Percentiles rank a stretch among this genome's conserved stretches.
Conservation (phyloP, 192 early-diverging fungal species). For the Jimgerdemannia flammicorona region DNA sequence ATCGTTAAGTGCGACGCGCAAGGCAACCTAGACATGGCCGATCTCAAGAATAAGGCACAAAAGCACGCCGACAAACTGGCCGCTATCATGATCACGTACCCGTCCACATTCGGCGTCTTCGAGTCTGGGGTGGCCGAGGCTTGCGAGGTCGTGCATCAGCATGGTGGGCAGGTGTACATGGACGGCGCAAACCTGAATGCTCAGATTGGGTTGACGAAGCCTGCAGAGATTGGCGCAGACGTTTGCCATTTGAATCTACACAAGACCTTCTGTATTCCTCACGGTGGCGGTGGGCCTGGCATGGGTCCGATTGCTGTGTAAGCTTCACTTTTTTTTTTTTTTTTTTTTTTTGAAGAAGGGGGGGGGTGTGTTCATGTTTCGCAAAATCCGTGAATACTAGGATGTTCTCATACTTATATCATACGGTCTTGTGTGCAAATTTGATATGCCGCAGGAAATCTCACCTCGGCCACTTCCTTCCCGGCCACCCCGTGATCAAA, state of each 20-base stretch:
- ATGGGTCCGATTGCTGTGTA: constrained; percentile 95
- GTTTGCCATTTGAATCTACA: constrained; percentile 99
- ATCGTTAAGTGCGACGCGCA: constrained; percentile 88
- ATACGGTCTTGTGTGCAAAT: too few relatives aligned
- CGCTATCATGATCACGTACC: constrained; percentile 99
- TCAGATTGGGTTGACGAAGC: constrained; percentile 79
- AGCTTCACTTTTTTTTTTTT: constrained; percentile 12
- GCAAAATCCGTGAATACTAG: not conserved
- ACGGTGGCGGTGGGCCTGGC: constrained; percentile 98
- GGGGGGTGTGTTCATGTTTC: not conserved
- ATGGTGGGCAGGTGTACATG: constrained; percentile 99
- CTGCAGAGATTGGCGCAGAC: constrained; percentile 96
- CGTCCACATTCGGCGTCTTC: constrained; percentile 98
- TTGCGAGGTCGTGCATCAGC: constrained; percentile 87
- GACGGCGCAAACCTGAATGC: constrained; percentile 94
- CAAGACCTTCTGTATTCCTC: constrained; percentile 99
- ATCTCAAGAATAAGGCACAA: constrained; percentile 83
- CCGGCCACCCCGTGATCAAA: constrained; percentile 82
- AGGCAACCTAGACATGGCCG: constrained; percentile 90
- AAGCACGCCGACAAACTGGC: constrained; percentile 86
- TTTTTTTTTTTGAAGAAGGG: too few relatives aligned
- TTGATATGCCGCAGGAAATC: constrained; percentile 48
- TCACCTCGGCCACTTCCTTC: constrained; percentile 89
- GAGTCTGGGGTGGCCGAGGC: constrained; percentile 85
- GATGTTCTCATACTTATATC: not conserved